A percentile compares a stretch with the other conserved stretches of the same genome.
phyloP scores from a whole-genome alignment of 108 stramenopile genomes.

The Seminavis robusta region DNA sequence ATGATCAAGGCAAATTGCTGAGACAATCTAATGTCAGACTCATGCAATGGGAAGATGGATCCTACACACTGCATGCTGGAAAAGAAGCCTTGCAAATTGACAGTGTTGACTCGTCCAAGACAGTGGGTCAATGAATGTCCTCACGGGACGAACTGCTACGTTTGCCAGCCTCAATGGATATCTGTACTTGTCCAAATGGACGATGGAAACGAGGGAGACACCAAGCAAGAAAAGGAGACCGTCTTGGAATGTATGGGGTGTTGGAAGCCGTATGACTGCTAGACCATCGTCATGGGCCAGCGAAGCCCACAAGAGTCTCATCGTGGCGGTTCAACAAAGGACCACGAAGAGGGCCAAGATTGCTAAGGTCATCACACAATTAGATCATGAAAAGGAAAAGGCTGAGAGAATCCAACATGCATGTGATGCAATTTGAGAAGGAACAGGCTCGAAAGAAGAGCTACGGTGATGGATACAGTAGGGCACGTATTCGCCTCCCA shows the following conservation, averaged over 20 bases:
- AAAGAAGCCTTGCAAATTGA: slow-evolving; percentile 82
- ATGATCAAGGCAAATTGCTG: slow-evolving; percentile 17
- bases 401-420: slow-evolving; percentile 56
- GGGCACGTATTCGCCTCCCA: slow-evolving; percentile 31
- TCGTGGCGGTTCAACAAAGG: slow-evolving; percentile 66
- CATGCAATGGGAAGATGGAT: slow-evolving; percentile 89
- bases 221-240: slow-evolving; percentile 39
- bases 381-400: slow-evolving; percentile 84
- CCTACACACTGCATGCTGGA: slow-evolving; percentile 79
- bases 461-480: slow-evolving; percentile 2
- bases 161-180: slow-evolving; percentile 69
- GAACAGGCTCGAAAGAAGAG: slow-evolving; percentile 27
- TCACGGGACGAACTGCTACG: slow-evolving; percentile 15
- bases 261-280: slow-evolving; percentile 50
- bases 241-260: slow-evolving; percentile 71
- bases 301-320: slow-evolving; percentile 77
- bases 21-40: slow-evolving; percentile 75
- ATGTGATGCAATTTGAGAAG: slow-evolving; percentile 71
- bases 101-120: slow-evolving; percentile 17
- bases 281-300: slow-evolving; percentile 71
- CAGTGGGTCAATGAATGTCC: no score
- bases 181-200: slow-evolving; percentile 50
- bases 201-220: slow-evolving; percentile 18
- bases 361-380: slow-evolving; percentile 66
- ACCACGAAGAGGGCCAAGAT: slow-evolving; percentile 74